Evolutionary conservation across 768 basidiomycete species (phyloP).

Genomic region (Russula sp.): DNA sequence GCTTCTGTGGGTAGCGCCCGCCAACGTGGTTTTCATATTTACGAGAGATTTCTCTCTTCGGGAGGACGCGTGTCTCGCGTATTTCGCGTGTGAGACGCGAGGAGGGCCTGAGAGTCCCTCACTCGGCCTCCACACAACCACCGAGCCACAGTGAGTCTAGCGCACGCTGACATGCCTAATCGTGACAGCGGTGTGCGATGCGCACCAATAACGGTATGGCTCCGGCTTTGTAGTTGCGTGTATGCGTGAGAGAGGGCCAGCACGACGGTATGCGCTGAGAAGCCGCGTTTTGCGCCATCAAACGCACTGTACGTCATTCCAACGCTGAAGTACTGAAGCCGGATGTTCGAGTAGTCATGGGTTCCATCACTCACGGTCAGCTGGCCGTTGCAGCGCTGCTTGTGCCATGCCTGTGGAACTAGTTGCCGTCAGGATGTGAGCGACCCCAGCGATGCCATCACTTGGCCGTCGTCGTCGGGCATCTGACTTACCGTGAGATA

Average conservation of each 20-base stretch:
- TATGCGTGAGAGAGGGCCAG: background rate
- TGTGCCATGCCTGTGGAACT: background rate
- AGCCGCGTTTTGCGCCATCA: background rate
- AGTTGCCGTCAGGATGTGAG: background rate
- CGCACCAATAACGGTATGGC: background rate
- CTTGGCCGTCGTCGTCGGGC: conserved; percentile 6
- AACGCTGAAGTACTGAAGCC: background rate
- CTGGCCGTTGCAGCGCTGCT: background rate
- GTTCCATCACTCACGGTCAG: background rate
- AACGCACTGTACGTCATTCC: conserved; percentile 8
- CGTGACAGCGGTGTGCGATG: background rate
- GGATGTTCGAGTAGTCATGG: background rate
- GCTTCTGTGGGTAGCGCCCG: background rate
- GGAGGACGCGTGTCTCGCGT: conserved; percentile 4
- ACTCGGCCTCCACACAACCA: background rate
- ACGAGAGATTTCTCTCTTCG: conserved; percentile 3
- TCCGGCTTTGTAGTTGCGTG: background rate
- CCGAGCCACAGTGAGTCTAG: background rate
- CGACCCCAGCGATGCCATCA: background rate
- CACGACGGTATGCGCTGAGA: background rate
- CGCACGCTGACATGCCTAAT: background rate
- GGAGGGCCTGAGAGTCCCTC: background rate
- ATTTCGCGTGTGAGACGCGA: background rate
- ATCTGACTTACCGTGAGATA: background rate
- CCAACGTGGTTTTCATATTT: conserved; percentile 16